phyloP scores from a whole-genome alignment of 1,284 basidiomycete genomes.

The Schizopora paradoxa region DNA sequence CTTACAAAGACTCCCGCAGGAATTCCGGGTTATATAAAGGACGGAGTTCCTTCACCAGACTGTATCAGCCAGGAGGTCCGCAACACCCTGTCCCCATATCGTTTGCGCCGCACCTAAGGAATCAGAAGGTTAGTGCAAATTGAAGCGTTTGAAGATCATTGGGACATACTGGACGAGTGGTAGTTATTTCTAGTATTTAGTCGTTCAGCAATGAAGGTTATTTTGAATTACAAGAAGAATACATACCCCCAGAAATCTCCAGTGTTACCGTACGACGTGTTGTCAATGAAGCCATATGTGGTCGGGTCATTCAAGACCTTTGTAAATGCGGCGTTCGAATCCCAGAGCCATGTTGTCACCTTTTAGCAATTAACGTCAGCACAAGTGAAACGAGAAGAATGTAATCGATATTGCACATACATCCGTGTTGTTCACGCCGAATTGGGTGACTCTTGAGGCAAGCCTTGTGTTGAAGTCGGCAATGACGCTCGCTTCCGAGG shows the following conservation, averaged over 20 bases:
- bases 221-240: background rate
- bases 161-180: slow-evolving; percentile 38
- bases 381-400: background rate
- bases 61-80: slow-evolving; percentile 10
- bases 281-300: slow-evolving; percentile 48
- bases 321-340: slow-evolving; percentile 47
- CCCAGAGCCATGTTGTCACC: slow-evolving; percentile 47
- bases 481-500: slow-evolving; percentile 43
- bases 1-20: no score
- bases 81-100: slow-evolving; percentile 17
- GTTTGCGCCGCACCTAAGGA: slow-evolving; percentile 15
- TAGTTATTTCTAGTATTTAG: slow-evolving; percentile 37
- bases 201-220: slow-evolving; percentile 1
- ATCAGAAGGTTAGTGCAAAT: background rate
- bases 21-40: no score
- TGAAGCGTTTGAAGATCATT: background rate
- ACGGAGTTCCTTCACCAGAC: slow-evolving; percentile 17
- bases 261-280: slow-evolving; percentile 41
- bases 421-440: slow-evolving; percentile 40
- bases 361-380: slow-evolving; percentile 19
- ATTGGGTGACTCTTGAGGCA: slow-evolving; percentile 32
- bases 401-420: slow-evolving; percentile 28
- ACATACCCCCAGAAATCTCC: slow-evolving; percentile 55
- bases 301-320: slow-evolving; percentile 44
- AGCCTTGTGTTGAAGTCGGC: slow-evolving; percentile 46